Conservation (phyloP, 306 rosid genomes). For the Cyclanthera cordifolia region DNA sequence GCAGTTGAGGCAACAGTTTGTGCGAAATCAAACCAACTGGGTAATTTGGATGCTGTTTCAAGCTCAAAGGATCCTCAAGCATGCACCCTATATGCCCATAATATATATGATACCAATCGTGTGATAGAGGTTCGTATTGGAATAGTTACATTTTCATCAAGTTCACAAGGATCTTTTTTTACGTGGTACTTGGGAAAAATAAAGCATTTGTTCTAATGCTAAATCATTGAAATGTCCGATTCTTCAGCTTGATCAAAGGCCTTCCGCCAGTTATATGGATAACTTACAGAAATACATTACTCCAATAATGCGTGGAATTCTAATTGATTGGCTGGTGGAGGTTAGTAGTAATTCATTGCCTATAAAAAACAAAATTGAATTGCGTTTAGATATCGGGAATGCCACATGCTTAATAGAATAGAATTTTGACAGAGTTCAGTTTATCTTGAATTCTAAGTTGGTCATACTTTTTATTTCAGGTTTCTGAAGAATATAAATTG, state of each 20-base stretch:
- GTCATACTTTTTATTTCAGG: conserved; percentile 37
- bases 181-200: no score
- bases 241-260: conserved; percentile 59
- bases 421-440: neutral
- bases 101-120: conserved; percentile 40
- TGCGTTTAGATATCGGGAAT: no score
- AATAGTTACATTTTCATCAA: neutral
- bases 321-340: conserved; percentile 54
- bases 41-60: conserved; percentile 44
- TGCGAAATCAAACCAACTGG: conserved; percentile 23
- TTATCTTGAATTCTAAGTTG: conserved; percentile 13
- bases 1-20: conserved; percentile 37
- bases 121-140: conserved; percentile 63
- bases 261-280: conserved; percentile 54
- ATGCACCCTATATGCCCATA: conserved; percentile 66
- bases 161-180: neutral
- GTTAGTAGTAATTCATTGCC: conserved; percentile 22
- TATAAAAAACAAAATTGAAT: no score
- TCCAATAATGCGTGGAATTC: conserved; percentile 51
- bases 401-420: neutral
- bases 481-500: conserved; percentile 71
- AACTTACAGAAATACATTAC: conserved; percentile 51
- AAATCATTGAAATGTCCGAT: neutral
- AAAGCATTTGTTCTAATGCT: neutral
- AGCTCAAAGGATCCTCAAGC: conserved; percentile 45